Evolutionary conservation across 169 alveolate species (phyloP).

Genomic region (Sarcocystis neurona): DNA sequence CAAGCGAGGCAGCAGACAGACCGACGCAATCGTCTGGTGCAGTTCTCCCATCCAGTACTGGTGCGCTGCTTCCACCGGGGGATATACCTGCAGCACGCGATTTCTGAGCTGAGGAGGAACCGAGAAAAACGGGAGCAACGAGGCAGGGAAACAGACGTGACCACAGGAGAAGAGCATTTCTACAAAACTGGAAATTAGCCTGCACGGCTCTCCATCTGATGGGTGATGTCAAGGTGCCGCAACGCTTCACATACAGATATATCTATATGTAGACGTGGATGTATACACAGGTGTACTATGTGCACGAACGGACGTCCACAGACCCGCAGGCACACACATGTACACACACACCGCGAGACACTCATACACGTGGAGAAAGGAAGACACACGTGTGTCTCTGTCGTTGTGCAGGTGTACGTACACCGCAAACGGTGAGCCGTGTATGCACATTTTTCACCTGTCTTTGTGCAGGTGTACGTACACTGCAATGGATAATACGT

Average conservation of each 20-base stretch:
- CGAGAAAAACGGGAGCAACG: background rate
- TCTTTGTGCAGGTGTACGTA: too few species aligned
- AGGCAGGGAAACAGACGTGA: background rate
- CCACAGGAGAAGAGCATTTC: background rate
- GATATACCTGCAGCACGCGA: constrained; percentile 62
- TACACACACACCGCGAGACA: background rate
- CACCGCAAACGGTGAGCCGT: too few species aligned
- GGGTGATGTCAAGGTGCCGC: too few species aligned
- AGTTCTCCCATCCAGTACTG: constrained; percentile 67
- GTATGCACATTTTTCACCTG: too few species aligned
- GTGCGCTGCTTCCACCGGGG: constrained; percentile 69
- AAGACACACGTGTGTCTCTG: too few species aligned
- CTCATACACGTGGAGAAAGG: background rate
- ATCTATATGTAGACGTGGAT: background rate
- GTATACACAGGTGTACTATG: background rate
- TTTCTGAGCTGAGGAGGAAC: constrained; percentile 37
- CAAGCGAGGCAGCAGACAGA: constrained; percentile 61
- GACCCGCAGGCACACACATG: background rate
- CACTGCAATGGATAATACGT: too few species aligned
- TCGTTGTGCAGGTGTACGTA: too few species aligned
- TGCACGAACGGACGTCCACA: background rate
- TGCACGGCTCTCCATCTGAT: too few species aligned
- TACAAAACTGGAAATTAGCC: background rate
- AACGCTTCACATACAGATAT: background rate
- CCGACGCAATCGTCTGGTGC: constrained; percentile 57